Conservation (phyloP, 1,284 basidiomycete genomes). For the Erythrobasidium hasegawianum region DNA sequence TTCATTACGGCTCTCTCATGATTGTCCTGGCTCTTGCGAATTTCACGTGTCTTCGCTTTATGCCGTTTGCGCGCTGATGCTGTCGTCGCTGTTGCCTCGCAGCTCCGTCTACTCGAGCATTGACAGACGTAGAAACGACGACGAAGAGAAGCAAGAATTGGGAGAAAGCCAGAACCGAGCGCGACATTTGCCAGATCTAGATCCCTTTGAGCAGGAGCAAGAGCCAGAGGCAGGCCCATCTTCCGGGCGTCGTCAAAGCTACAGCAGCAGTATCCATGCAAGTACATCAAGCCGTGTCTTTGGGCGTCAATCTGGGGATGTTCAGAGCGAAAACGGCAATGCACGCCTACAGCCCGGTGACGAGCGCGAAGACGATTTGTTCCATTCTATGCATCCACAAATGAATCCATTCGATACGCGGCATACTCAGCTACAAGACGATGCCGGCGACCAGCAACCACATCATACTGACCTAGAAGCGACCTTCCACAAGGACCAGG, state of each 20-base stretch:
- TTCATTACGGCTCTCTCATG: too few species aligned
- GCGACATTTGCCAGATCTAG: conserved; percentile 4
- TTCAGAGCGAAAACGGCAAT: too few species aligned
- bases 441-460: background rate
- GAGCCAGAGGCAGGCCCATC: background rate
- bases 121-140: conserved; percentile 14
- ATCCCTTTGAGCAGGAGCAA: conserved; percentile 17
- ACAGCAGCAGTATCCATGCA: background rate
- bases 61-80: conserved; percentile 6
- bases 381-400: too few species aligned
- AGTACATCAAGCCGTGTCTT: background rate
- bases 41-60: too few species aligned
- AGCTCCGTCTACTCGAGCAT: conserved; percentile 25
- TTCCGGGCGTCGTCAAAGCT: too few species aligned
- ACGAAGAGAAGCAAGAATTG: background rate
- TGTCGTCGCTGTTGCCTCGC: conserved; percentile 31
- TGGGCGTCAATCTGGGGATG: background rate
- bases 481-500: background rate
- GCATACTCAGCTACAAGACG: background rate
- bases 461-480: background rate
- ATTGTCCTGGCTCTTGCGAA: too few species aligned
- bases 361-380: too few species aligned
- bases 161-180: background rate
- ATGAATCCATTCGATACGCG: too few species aligned
- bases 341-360: too few species aligned